phyloP scores from a whole-genome alignment of 2,329 filamentous ascomycete genomes.

The Chaetomium globosum region DNA sequence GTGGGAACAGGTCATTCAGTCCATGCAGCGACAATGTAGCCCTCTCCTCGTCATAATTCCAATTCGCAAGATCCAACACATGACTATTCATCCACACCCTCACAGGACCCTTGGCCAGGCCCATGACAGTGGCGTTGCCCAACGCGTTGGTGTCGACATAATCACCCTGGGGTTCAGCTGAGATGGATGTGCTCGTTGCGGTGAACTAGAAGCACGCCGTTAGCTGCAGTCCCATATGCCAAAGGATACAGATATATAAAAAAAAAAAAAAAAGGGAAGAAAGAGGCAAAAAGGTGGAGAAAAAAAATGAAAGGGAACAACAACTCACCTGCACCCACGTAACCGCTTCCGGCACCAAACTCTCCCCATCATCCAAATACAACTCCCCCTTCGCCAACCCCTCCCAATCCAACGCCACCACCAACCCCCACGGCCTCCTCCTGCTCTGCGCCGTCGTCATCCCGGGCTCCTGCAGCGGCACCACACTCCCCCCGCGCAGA shows the following conservation, averaged over 20 bases:
- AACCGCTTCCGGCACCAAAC: slow-evolving; percentile 57
- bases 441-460: slow-evolving; percentile 67
- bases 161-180: slow-evolving; percentile 52
- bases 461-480: slow-evolving; percentile 69
- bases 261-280: neutral
- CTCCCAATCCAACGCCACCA: slow-evolving; percentile 60
- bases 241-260: neutral
- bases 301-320: neutral
- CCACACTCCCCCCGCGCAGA: slow-evolving; percentile 66
- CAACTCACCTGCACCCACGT: slow-evolving; percentile 54
- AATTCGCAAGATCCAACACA: slow-evolving; percentile 46
- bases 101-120: slow-evolving; percentile 48
- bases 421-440: slow-evolving; percentile 66
- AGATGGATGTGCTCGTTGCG: slow-evolving; percentile 47
- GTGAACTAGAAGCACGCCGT: slow-evolving; percentile 43
- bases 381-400: slow-evolving; percentile 63
- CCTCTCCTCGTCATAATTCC: slow-evolving; percentile 52
- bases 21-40: slow-evolving; percentile 55
- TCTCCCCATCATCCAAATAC: slow-evolving; percentile 77
- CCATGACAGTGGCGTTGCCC: slow-evolving; percentile 65
- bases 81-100: slow-evolving; percentile 58
- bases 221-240: neutral
- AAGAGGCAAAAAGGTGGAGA: neutral
- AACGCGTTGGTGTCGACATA: slow-evolving; percentile 62
- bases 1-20: slow-evolving; percentile 51